Base-by-base conservation (phyloP, 768 basidiomycete species). In the Rhodotorula sphaerocarpa region DNA sequence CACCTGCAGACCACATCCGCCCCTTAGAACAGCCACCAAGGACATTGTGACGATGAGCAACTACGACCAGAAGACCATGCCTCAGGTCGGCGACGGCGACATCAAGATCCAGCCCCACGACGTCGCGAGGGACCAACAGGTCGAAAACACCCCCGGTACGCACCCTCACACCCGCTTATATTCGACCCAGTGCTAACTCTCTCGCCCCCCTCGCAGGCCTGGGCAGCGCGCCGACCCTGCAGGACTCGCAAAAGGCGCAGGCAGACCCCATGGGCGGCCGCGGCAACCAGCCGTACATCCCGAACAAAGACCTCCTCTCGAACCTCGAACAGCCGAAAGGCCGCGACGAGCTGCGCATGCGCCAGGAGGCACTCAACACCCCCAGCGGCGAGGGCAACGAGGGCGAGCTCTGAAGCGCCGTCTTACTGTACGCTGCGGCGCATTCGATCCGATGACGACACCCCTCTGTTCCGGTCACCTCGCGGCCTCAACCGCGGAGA, bases 161-260 rank as follows among this genome's bases (percentile, higher is more conserved):
- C 42, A 5, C 48, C 30, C 27, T 36, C 27, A 12, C 12, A 14
- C 53, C 31, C 6, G 12, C 10, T 16, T 12, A 23, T 4, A 20
- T 33, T 34, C 28, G 3, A 18, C 20, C 31, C 5, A 9, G 6
- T 31, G 30, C 14, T n/a, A 9, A 21, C 20, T 15, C 41, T 21
- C 14, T 27, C 31, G 7, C 21, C 55, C 21, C 42, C 45, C 44
- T 27, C 1, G 1, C 57, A 65, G 63, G 63, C 18, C 58, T 65
- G 41, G 66, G 66, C 33, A 18, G 27, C 15, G 66, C 66, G 12
- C 66, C 66, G 21, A 67, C 59, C 57, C 61, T 67, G 42, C 23
- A 30, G 0, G 42, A 47, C 43, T 45, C 46, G 21, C 54, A 62
- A 31, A n/a, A 57, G 23, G 39, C 45, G 30, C 11, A 43, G 20